These are phyloP conservation scores for Aspergillus asperescens DNA, from an alignment of 495 filamentous ascomycete genomes.

Conservation along the genomic window DNA sequence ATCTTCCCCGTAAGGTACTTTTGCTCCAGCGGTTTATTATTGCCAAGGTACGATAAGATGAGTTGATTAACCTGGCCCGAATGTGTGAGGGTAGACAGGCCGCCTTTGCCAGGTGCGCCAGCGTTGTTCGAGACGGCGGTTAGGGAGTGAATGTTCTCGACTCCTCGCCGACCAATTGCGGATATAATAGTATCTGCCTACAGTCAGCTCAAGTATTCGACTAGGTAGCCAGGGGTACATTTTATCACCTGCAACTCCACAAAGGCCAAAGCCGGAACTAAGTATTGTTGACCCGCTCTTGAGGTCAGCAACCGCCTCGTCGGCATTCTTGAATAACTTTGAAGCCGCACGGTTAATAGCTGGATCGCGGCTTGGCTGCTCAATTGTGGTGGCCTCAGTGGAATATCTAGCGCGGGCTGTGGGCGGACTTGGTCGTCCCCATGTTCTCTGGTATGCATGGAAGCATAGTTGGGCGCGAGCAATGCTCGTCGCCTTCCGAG, in stretches of 20 bases:
- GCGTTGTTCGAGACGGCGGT: slow-evolving; percentile 93
- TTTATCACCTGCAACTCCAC: slow-evolving; percentile 63
- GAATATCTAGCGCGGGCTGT: slow-evolving; percentile 20
- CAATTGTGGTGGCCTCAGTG: slow-evolving; percentile 22
- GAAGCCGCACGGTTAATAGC: slow-evolving; percentile 37
- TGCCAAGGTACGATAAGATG: slow-evolving; percentile 81
- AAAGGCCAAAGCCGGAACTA: slow-evolving; percentile 82
- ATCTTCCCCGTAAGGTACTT: slow-evolving; percentile 81
- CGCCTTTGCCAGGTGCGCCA: slow-evolving; percentile 65
- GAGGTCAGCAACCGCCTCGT: slow-evolving; percentile 69
- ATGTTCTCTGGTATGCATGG: slow-evolving; percentile 18
- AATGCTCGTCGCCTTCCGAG: slow-evolving; percentile 24
- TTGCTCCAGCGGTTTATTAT: slow-evolving; percentile 81
- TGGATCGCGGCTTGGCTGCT: slow-evolving; percentile 18
- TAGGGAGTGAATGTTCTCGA: slow-evolving; percentile 62
- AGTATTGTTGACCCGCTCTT: slow-evolving; percentile 66
- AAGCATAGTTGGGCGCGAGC: slow-evolving; percentile 26
- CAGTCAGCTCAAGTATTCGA: not conserved
- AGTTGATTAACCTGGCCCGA: slow-evolving; percentile 77
- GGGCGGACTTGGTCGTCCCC: slow-evolving; percentile 11
- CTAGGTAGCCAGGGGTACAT: not conserved
- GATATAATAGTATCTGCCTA: slow-evolving; percentile 68
- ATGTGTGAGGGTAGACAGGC: slow-evolving; percentile 72
- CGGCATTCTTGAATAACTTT: slow-evolving; percentile 69
- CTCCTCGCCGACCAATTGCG: slow-evolving; percentile 61